phyloP scores from a whole-genome alignment of 1,139 yeast species.

The Suhomyces choctaworum region DNA sequence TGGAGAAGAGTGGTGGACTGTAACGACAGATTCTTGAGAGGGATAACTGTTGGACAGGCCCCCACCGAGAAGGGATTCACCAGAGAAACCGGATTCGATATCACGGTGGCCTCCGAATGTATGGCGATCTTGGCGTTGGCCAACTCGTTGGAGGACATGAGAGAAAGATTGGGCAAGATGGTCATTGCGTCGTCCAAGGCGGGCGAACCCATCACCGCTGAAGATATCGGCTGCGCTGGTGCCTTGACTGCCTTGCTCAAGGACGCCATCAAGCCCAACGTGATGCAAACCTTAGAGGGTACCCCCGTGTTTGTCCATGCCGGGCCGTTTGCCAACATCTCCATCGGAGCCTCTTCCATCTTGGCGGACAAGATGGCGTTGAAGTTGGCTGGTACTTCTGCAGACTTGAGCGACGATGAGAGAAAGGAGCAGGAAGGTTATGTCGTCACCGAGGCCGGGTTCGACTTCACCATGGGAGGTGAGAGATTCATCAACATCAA shows the following conservation, averaged over 20 bases:
- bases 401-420: slow-evolving; percentile 45
- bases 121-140: slow-evolving; percentile 83
- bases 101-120: slow-evolving; percentile 78
- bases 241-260: slow-evolving; percentile 76
- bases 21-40: slow-evolving; percentile 75
- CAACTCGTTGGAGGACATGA: slow-evolving; percentile 62
- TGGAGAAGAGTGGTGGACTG: slow-evolving; percentile 80
- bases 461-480: slow-evolving; percentile 99
- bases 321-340: slow-evolving; percentile 84
- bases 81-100: slow-evolving; percentile 76
- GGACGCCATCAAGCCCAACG: slow-evolving; percentile 80
- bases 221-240: slow-evolving; percentile 79
- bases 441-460: slow-evolving; percentile 97
- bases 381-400: slow-evolving; percentile 73
- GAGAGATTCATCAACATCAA: slow-evolving; percentile 96
- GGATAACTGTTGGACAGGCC: slow-evolving; percentile 73
- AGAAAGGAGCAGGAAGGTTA: slow-evolving; percentile 73
- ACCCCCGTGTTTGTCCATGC: slow-evolving; percentile 85
- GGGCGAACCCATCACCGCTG: slow-evolving; percentile 71
- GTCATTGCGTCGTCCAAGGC: slow-evolving; percentile 62
- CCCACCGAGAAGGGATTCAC: slow-evolving; percentile 82
- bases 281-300: slow-evolving; percentile 85
- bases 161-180: slow-evolving; percentile 67
- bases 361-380: slow-evolving; percentile 75
- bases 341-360: slow-evolving; percentile 82